Conservation (phyloP, 192 early-diverging fungal species). For the Tieghemiomyces parasiticus region DNA sequence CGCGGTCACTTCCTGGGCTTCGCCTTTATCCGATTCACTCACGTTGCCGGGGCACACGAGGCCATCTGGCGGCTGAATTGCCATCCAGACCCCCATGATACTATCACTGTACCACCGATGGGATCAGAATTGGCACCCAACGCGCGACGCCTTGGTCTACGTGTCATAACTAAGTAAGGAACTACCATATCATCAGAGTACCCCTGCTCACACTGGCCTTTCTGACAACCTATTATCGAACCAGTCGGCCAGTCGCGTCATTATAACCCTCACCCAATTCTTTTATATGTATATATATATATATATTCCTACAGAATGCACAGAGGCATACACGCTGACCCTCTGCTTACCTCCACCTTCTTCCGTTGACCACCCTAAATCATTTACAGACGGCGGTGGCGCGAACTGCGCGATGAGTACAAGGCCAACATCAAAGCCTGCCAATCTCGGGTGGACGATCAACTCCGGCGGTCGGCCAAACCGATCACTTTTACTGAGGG, state of each 20-base stretch:
- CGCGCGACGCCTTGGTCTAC: neutral
- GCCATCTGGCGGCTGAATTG: neutral
- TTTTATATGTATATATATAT: neutral
- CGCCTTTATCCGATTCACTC: neutral
- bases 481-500: conserved; percentile 3
- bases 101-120: neutral
- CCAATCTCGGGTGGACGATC: neutral
- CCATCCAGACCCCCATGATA: neutral
- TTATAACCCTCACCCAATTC: neutral
- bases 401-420: neutral
- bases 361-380: neutral
- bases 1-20: neutral
- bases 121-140: neutral
- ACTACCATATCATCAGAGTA: neutral
- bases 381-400: conserved; percentile 6
- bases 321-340: too few species aligned
- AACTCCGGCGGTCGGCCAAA: neutral
- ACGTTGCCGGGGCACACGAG: neutral
- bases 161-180: conserved; percentile 8
- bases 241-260: neutral
- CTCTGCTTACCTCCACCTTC: neutral
- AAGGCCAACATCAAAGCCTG: neutral
- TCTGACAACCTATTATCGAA: neutral
- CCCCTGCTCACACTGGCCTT: neutral
- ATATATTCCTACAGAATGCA: too few species aligned